A percentile compares a stretch with the other conserved stretches of the same genome.
phyloP scores from a whole-genome alignment of 306 rosid species.

The Malus domestica region DNA sequence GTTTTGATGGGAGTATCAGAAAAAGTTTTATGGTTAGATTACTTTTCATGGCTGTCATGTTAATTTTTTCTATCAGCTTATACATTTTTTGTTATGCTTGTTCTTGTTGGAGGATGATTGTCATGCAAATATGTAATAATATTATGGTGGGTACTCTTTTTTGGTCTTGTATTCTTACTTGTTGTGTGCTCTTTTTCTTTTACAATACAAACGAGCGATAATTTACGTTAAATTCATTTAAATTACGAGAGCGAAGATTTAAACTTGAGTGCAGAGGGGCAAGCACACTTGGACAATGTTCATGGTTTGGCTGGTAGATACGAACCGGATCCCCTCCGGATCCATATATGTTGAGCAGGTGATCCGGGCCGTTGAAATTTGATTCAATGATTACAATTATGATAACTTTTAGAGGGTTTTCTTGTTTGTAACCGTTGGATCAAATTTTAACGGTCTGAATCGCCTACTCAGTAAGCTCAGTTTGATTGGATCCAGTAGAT shows the following conservation, averaged over 20 bases:
- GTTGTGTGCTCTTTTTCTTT: not conserved
- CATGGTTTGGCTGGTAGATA: not conserved
- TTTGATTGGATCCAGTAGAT: not conserved
- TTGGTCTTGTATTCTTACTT: not conserved
- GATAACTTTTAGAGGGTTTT: too few species aligned
- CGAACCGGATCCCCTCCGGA: too few species aligned
- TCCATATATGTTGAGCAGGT: too few species aligned
- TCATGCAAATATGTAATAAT: conserved; percentile 8
- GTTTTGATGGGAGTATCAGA: conserved; percentile 15
- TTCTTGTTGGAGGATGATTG: conserved; percentile 3
- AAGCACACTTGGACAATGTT: not conserved
- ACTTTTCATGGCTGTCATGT: conserved; percentile 1
- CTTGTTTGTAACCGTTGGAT: too few species aligned
- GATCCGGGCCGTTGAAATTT: too few species aligned
- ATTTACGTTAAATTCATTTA: too few species aligned
- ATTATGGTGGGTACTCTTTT: not conserved
- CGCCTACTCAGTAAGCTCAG: too few species aligned
- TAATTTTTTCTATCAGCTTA: not conserved
- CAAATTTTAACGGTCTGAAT: too few species aligned
- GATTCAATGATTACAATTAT: too few species aligned
- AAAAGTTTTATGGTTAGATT: conserved; percentile 9
- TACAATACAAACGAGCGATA: too few species aligned
- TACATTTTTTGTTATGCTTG: conserved; percentile 10
- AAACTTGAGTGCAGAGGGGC: too few species aligned
- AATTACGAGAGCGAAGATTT: not conserved